Percentiles rank a stretch among this genome's conserved stretches.
Conservation (phyloP, 768 basidiomycete species). For the Lentinula detonsa region DNA sequence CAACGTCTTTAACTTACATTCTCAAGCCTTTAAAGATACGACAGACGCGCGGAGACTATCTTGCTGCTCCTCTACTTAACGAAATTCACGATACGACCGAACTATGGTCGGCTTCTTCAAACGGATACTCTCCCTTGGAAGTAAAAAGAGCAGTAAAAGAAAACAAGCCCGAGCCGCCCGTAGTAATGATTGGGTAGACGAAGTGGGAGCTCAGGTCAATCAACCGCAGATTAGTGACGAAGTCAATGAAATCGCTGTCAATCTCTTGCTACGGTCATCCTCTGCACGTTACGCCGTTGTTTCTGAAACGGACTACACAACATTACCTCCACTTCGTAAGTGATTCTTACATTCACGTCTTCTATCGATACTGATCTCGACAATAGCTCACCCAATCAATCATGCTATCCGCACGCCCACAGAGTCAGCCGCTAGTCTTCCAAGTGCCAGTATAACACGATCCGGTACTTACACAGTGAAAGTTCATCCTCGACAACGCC, state of each 20-base stretch:
- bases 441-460: constrained; percentile 40
- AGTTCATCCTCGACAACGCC: constrained; percentile 57
- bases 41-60: neutral
- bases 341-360: constrained; percentile 8
- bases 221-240: constrained; percentile 26
- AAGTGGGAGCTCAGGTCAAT: neutral
- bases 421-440: constrained; percentile 44
- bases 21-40: neutral
- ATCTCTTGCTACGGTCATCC: constrained; percentile 60
- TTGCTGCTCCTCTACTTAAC: neutral
- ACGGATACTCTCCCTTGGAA: constrained; percentile 62
- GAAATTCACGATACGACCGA: neutral
- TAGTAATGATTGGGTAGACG: constrained; percentile 22
- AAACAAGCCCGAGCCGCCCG: constrained; percentile 15
- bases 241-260: constrained; percentile 38
- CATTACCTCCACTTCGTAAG: constrained; percentile 69
- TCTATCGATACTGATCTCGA: constrained; percentile 5
- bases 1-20: neutral
- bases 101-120: constrained; percentile 61
- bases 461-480: constrained; percentile 68
- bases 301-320: constrained; percentile 47
- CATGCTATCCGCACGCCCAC: constrained; percentile 42
- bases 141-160: constrained; percentile 53
- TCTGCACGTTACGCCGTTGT: constrained; percentile 60
- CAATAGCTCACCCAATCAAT: constrained; percentile 63